Evolutionary conservation across 2,329 filamentous ascomycete species (phyloP).

Genomic region (Arthroderma sp.): DNA sequence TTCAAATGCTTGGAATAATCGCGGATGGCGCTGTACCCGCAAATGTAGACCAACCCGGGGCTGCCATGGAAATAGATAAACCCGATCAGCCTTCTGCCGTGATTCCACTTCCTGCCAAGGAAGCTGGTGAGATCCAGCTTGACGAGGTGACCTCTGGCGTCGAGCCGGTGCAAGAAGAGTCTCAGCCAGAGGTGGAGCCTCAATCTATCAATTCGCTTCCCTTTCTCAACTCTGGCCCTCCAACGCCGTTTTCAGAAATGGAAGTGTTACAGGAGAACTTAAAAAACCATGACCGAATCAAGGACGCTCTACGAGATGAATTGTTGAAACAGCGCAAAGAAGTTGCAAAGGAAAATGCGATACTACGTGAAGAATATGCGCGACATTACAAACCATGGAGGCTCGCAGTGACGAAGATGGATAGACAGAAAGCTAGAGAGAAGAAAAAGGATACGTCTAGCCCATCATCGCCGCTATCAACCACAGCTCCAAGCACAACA

Average conservation of each 20-base stretch:
- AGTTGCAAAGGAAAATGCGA: constrained; percentile 26
- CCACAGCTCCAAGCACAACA: constrained; percentile 14
- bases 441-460: constrained; percentile 25
- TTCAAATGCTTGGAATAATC: constrained; percentile 33
- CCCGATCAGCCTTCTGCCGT: constrained; percentile 8
- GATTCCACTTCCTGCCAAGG: constrained; percentile 14
- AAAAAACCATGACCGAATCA: constrained; percentile 25
- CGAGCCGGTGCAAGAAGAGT: background rate
- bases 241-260: constrained; percentile 32
- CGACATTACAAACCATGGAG: constrained; percentile 34
- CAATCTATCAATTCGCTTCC: constrained; percentile 33
- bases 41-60: constrained; percentile 15
- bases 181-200: constrained; percentile 12
- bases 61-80: constrained; percentile 13
- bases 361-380: constrained; percentile 28
- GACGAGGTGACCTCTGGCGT: background rate
- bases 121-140: constrained; percentile 13
- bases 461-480: constrained; percentile 21
- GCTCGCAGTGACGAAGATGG: constrained; percentile 28
- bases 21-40: constrained; percentile 21
- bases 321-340: constrained; percentile 28
- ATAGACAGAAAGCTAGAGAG: constrained; percentile 27
- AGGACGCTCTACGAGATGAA: constrained; percentile 24
- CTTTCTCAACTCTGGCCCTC: constrained; percentile 30
- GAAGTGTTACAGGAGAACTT: constrained; percentile 32